Evolutionary conservation across 345 rosid genomes (phyloP), one percentile per base, ranked within the genome.

Genomic region (Triadica sebifera): DNA sequence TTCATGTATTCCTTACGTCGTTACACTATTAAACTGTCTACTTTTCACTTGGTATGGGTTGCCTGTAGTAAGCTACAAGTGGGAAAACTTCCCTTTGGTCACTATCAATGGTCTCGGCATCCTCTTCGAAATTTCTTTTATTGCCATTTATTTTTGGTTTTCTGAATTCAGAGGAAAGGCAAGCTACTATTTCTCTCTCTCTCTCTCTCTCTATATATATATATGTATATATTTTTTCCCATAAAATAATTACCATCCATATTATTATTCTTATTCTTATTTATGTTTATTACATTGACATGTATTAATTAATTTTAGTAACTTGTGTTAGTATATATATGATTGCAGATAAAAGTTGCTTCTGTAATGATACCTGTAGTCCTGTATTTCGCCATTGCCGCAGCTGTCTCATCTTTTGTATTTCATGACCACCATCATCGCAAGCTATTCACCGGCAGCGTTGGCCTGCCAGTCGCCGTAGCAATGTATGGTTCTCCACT

Each of bases 401-500:
- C 83, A 11, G 53, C 75, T 3, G 65, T 86, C 57, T 86, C 98
- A 6, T 64, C 88, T 43, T 61, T 85, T 17, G 80, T 80, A 13
- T 74, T 92, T 58, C 88, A 90, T 24, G 90, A 86, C 68, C 97
- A 86, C 74, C 89, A 70, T 52, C 88, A 82, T 67, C 92, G 97
- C 19, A 92, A 85, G 81, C 71, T 84, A 12, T 82, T 89, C 43
- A 88, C 87, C 3, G 97, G 98, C 22, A 86, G 91, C 65, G 70
- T 92, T 41, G 97, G 91, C 29, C 79, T 91, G 2, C 84, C 81
- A 55, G 88, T 87, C 74, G 86, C 95, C 6, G 64, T 82, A 22
- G 82, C 86, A 39, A 93, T 93, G 98, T 93, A 93, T 50, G 89
- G 82, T 72, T 84, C 95, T 59, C 97, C 95, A 5, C 84, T 93